Conservation (phyloP, 78 protist genomes). For the Mantamonas sphyraenae region DNA sequence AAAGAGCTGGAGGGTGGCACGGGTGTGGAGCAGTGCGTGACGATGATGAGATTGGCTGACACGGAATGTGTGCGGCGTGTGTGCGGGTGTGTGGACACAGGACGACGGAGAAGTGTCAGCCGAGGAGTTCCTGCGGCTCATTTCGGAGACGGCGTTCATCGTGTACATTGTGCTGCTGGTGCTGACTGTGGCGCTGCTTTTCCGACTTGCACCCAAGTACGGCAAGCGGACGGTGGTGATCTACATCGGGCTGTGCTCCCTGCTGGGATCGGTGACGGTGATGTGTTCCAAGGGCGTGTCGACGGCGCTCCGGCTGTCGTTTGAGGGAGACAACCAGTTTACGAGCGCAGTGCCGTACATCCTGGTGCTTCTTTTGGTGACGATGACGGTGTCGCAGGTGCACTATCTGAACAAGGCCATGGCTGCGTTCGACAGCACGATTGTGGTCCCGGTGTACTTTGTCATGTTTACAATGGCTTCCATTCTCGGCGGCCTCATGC, state of each 20-base stretch:
- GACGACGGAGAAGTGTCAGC: background rate
- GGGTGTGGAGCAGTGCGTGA: too few relatives aligned
- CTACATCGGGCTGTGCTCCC: slow-evolving; percentile 6
- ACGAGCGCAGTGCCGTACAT: background rate
- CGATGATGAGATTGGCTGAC: too few relatives aligned
- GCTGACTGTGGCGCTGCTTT: background rate
- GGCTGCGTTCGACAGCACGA: background rate
- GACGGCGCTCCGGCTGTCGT: too few relatives aligned
- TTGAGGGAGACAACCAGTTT: background rate
- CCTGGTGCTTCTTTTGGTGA: background rate
- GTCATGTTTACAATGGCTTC: slow-evolving; percentile 1
- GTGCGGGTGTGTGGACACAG: background rate
- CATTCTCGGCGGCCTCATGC: background rate
- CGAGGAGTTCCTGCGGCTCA: background rate
- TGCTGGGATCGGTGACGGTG: slow-evolving; percentile 18
- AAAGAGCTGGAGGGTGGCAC: too few relatives aligned
- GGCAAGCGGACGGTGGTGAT: background rate
- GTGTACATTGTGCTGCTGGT: background rate
- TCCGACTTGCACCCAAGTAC: background rate
- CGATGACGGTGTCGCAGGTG: background rate
- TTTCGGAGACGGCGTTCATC: background rate
- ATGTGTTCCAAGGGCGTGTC: slow-evolving; percentile 11
- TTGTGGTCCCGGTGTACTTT: slow-evolving; percentile 4
- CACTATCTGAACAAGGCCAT: slow-evolving; percentile 3
- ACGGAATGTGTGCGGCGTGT: background rate